Base-by-base conservation (phyloP, 768 basidiomycete species). In the Lentinula lateritia region DNA sequence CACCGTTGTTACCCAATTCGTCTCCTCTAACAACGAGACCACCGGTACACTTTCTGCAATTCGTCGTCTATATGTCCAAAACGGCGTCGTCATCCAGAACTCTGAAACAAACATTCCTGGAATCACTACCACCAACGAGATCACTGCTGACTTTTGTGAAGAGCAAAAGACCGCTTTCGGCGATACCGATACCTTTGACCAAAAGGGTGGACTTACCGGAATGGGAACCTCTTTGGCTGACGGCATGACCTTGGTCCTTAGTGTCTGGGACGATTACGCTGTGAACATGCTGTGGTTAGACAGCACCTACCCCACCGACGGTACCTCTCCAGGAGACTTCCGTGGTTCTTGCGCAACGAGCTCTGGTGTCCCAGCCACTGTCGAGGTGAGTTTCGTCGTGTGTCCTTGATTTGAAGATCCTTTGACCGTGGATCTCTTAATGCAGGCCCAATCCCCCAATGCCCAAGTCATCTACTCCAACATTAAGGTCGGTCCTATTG, bases 231-330 rank as follows among this genome's bases (percentile, higher is more conserved):
- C 79, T 8, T 69, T 81, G 64, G 66, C 63, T 43, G 67, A 69
- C 50, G 81, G 81, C 12, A 76, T 80, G 73, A 79, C 79, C 38
- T 68, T 80, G 54, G 75, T 76, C 56, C 64, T 80, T n/a, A 58
- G 61, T 41, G 2, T 63, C 38, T 59, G 58, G 62, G 82, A 83
- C 68, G 83, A 84, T 73, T 75, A 84, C 67, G 73, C 72, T 41
- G 82, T 72, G 59, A 73, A 77, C 71, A 84, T 85, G 83, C 76
- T 82, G 65, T 85, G 83, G 78, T 80, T 84, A 69, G 82, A 84
- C 75, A 72, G 73, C 66, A 73, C 71, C 75, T 83, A 80, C 75
- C 83, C 78, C 56, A 65, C 65, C 46, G 67, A 66, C 60, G 64
- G 63, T 10, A 69, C 69, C 69, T 66, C 79, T 42, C 75, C 74